phyloP scores from a whole-genome alignment of 1,284 basidiomycete genomes.

The Melampsora larici-populina region DNA sequence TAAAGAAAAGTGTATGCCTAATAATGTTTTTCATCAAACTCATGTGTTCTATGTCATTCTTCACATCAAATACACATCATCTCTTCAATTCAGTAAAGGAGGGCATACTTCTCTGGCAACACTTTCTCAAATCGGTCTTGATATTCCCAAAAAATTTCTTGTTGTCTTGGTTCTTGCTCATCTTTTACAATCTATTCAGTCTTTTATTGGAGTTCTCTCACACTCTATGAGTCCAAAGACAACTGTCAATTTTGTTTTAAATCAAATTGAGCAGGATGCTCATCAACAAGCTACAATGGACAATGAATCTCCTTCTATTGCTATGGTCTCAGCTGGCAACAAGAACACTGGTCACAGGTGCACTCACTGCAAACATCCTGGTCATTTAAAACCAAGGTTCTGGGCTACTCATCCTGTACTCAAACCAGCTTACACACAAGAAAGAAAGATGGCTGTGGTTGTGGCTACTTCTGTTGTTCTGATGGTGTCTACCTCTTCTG shows the following conservation, averaged over 20 bases:
- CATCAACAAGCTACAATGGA: background rate
- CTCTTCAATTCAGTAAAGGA: background rate
- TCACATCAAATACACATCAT: background rate
- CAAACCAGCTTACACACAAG: no score
- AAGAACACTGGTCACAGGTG: no score
- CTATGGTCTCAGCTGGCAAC: no score
- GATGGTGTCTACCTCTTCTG: no score
- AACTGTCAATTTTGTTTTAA: background rate
- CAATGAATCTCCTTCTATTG: no score
- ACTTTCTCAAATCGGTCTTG: background rate
- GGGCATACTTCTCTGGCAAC: background rate
- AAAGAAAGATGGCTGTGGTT: no score
- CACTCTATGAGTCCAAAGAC: background rate
- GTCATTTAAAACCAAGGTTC: no score
- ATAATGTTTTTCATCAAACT: background rate
- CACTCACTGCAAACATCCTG: no score
- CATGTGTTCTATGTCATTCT: background rate
- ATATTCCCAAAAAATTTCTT: no score
- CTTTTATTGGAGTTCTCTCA: background rate
- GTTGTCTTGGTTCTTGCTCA: background rate
- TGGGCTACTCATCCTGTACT: no score
- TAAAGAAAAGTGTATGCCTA: background rate
- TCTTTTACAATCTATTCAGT: background rate
- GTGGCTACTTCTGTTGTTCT: no score
- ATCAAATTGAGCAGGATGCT: background rate